These are phyloP conservation scores for Nyctanthes arbortristis DNA, from an alignment of 257 asterid genomes.

Conservation along the genomic window DNA sequence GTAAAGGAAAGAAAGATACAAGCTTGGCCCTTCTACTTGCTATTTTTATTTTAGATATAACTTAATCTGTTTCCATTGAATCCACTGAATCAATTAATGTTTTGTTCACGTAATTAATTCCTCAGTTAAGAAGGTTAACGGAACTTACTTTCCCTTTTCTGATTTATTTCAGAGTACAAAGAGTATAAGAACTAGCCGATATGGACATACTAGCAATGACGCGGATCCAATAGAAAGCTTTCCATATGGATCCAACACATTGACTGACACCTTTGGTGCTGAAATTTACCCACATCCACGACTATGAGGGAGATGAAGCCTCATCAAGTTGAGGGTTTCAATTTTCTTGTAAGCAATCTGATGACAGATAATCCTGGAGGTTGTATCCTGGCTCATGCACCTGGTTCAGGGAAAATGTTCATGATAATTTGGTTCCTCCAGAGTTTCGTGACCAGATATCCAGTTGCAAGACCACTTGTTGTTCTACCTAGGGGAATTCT, in stretches of 20 bases:
- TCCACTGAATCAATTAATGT: not conserved
- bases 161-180: conserved; percentile 48
- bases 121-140: not conserved
- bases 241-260: conserved; percentile 43
- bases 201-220: conserved; percentile 56
- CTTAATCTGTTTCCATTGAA: not conserved
- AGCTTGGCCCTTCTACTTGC: not conserved
- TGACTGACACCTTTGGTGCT: conserved; percentile 47
- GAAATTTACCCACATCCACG: conserved; percentile 90
- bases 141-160: conserved; percentile 20
- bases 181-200: conserved; percentile 64
- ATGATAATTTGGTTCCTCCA: conserved; percentile 94
- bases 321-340: too few relatives aligned
- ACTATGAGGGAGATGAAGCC: conserved; percentile 89
- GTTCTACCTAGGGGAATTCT: conserved; percentile 89
- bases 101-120: conserved; percentile 5
- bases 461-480: conserved; percentile 85
- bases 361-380: conserved; percentile 90
- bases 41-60: not conserved
- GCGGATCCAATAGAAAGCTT: conserved; percentile 41
- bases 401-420: too few relatives aligned
- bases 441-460: conserved; percentile 93
- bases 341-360: too few relatives aligned
- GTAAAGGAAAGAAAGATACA: too few relatives aligned
- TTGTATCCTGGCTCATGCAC: conserved; percentile 95